A percentile compares a stretch with the other conserved stretches of the same genome.
Conservation (phyloP, 495 filamentous ascomycete species). For the Talaromyces nanjingensis region DNA sequence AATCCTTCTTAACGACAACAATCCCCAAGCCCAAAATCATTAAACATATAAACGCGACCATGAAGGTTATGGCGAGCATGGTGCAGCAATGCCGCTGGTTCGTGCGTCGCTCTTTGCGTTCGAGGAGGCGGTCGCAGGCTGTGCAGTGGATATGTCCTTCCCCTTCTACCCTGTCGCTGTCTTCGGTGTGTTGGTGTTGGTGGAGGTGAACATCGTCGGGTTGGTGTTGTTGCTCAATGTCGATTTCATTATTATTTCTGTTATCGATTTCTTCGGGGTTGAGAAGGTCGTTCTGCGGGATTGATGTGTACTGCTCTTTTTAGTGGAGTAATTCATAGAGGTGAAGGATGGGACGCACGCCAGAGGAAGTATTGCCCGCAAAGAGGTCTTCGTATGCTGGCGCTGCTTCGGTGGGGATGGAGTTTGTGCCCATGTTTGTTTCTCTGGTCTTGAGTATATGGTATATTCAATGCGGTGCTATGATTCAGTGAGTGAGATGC, state of each 20-base stretch:
- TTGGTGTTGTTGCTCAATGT: neutral
- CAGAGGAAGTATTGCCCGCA: neutral
- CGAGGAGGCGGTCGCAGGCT: slow-evolving; percentile 13
- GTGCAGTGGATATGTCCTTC: slow-evolving; percentile 11
- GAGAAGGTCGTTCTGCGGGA: neutral
- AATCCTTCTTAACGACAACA: neutral
- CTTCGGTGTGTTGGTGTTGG: neutral
- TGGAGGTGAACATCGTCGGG: neutral
- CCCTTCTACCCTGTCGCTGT: neutral
- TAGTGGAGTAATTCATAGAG: neutral
- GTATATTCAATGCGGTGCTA: neutral
- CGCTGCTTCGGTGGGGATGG: slow-evolving; percentile 10
- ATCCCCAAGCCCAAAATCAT: slow-evolving; percentile 14
- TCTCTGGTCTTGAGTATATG: neutral
- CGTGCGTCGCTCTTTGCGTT: slow-evolving; percentile 9
- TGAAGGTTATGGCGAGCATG: slow-evolving; percentile 11
- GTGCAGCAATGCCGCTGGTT: slow-evolving; percentile 4
- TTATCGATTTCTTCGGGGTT: too few relatives aligned
- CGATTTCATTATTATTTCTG: neutral
- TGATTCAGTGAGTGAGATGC: neutral
- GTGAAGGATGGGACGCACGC: neutral
- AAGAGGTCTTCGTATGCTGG: slow-evolving; percentile 15
- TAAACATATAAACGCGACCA: slow-evolving; percentile 11
- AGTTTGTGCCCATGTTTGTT: slow-evolving; percentile 4
- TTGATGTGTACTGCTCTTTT: neutral